Percentiles rank a stretch among this genome's conserved stretches.
These are phyloP conservation scores for Nothophytophthora sp. DNA, from an alignment of 352 stramenopile species.

Conservation along the genomic window DNA sequence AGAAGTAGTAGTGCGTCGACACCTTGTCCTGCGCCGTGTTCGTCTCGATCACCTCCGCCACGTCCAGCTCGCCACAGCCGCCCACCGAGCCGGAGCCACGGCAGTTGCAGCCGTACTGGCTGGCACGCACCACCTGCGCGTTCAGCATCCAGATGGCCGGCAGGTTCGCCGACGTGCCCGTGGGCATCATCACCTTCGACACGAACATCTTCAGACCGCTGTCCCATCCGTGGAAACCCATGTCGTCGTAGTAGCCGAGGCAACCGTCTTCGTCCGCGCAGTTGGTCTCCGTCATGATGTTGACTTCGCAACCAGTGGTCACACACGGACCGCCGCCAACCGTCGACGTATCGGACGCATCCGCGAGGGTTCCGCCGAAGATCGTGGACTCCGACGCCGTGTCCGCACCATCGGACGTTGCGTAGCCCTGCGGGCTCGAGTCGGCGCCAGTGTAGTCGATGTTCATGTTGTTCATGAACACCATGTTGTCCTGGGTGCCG, in stretches of 20 bases:
- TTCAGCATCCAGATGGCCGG: conserved; percentile 85
- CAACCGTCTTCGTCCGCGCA: conserved; percentile 45
- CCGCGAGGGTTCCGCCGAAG: conserved; percentile 47
- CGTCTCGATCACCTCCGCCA: conserved; percentile 78
- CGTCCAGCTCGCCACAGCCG: conserved; percentile 73
- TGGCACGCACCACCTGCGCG: conserved; percentile 63
- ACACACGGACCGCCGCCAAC: conserved; percentile 50
- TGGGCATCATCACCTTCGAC: conserved; percentile 70
- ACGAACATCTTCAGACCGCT: conserved; percentile 80
- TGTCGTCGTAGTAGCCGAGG: conserved; percentile 69
- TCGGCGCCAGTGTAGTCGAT: conserved; percentile 48
- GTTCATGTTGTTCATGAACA: conserved; percentile 71
- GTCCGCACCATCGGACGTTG: conserved; percentile 28
- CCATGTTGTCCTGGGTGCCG: conserved; percentile 41
- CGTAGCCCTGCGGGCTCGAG: conserved; percentile 51
- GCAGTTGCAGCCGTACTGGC: conserved; percentile 83
- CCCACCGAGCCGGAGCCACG: conserved; percentile 46
- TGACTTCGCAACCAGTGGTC: conserved; percentile 66
- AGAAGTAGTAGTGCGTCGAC: conserved; percentile 81
- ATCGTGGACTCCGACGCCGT: conserved; percentile 32
- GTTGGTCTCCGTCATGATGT: conserved; percentile 73
- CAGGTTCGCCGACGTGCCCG: conserved; percentile 42
- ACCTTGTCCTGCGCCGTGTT: conserved; percentile 52
- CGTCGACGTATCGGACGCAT: conserved; percentile 47
- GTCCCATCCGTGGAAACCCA: conserved; percentile 70